Conservation (phyloP, 2,329 filamentous ascomycete species). For the Cercospora beticola region DNA sequence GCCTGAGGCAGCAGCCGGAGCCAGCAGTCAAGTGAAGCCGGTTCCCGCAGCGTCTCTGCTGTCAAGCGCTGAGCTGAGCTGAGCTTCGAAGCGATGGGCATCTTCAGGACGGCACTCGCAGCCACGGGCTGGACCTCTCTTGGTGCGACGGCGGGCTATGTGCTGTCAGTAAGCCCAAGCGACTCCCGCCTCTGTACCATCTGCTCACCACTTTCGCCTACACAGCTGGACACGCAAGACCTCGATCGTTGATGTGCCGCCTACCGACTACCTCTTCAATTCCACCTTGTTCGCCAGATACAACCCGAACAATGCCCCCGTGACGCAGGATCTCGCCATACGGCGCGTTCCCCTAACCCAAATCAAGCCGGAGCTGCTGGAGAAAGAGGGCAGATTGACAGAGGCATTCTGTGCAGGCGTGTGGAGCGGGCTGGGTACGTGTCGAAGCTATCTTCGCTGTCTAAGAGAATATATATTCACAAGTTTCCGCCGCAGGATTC, state of each 20-base stretch:
- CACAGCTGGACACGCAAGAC: constrained; percentile 52
- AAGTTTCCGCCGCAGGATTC: constrained; percentile 48
- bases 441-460: background rate
- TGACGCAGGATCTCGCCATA: constrained; percentile 64
- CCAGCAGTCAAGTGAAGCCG: background rate
- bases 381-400: constrained; percentile 60
- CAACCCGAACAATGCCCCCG: constrained; percentile 64
- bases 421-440: constrained; percentile 64
- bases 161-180: constrained; percentile 36
- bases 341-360: constrained; percentile 62
- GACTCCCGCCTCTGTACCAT: background rate
- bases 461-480: background rate
- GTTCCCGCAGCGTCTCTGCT: background rate
- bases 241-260: constrained; percentile 58
- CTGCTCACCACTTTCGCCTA: background rate
- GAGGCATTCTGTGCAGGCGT: constrained; percentile 67
- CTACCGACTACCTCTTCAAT: constrained; percentile 62
- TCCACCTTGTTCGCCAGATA: constrained; percentile 57
- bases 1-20: background rate
- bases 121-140: constrained; percentile 37
- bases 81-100: constrained; percentile 31
- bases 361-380: constrained; percentile 64
- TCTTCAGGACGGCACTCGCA: constrained; percentile 35
- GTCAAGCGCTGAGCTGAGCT: background rate
- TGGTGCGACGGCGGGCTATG: constrained; percentile 53